Percentiles rank a stretch among this genome's conserved stretches.
Evolutionary conservation across 2,329 filamentous ascomycete genomes (phyloP).

Genomic region (Colletotrichum spaethianum): DNA sequence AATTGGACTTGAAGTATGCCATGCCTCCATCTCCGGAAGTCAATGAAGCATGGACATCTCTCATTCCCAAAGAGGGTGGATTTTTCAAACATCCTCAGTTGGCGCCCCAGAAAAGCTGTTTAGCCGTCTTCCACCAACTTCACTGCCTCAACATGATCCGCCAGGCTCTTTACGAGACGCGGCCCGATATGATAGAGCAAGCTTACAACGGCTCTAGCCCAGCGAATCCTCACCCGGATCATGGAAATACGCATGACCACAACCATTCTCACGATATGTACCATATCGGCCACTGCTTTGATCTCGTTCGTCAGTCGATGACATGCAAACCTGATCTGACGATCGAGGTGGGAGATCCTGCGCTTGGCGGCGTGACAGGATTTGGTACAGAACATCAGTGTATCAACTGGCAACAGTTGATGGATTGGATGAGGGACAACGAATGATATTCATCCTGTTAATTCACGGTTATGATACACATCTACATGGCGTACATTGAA

Average conservation of each 20-base stretch:
- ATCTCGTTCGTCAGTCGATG: constrained; percentile 13
- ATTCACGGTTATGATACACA: not conserved
- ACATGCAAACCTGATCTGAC: constrained; percentile 19
- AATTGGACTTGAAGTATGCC: constrained; percentile 8
- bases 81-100: constrained; percentile 10
- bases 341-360: not conserved
- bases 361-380: constrained; percentile 7
- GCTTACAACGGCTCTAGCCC: not conserved
- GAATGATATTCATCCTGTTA: not conserved
- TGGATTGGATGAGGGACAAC: constrained; percentile 13
- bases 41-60: constrained; percentile 11
- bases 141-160: constrained; percentile 45
- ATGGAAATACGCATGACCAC: not conserved
- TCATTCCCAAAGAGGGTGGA: constrained; percentile 7
- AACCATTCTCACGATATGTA: constrained; percentile 7
- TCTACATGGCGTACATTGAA: not conserved
- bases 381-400: constrained; percentile 24
- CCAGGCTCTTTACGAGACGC: constrained; percentile 6
- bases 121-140: constrained; percentile 43
- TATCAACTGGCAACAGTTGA: constrained; percentile 8
- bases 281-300: constrained; percentile 25
- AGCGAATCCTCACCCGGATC: not conserved
- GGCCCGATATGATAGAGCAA: not conserved
- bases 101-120: constrained; percentile 8
- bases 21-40: constrained; percentile 5